Percentiles rank a stretch among this genome's conserved stretches.
These are phyloP conservation scores for Platanthera guangdongensis DNA, from an alignment of 106 monocot genomes.

Conservation along the genomic window DNA sequence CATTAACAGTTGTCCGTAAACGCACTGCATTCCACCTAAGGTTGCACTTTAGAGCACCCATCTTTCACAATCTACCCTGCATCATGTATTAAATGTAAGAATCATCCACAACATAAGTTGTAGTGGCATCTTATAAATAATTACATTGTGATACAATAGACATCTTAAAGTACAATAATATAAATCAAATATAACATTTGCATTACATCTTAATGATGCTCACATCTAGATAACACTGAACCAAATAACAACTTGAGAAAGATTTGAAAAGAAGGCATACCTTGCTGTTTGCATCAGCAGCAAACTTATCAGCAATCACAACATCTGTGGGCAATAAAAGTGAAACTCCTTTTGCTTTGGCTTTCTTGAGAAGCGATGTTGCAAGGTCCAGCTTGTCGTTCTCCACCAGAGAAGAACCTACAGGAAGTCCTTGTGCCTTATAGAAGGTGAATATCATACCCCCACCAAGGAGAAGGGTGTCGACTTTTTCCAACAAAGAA, in stretches of 20 bases:
- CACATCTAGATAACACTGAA: no score
- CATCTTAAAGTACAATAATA: no score
- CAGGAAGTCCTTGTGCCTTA: constrained; percentile 48
- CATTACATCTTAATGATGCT: no score
- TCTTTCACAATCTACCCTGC: no score
- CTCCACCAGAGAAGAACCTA: constrained; percentile 58
- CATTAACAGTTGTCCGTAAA: no score
- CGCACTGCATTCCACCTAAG: no score
- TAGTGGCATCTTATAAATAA: no score
- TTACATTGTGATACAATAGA: no score
- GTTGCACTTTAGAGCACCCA: no score
- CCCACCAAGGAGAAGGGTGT: constrained; percentile 54
- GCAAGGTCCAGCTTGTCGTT: constrained; percentile 57
- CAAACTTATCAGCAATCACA: constrained; percentile 60
- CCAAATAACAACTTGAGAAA: neutral
- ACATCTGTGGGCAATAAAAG: constrained; percentile 54
- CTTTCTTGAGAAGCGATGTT: constrained; percentile 45
- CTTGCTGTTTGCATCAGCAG: constrained; percentile 59
- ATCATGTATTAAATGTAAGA: no score
- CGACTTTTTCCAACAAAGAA: constrained; percentile 42
- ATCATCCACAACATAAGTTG: no score
- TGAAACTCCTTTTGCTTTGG: constrained; percentile 54
- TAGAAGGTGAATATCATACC: constrained; percentile 73
- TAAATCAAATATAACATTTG: no score
- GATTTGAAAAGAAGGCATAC: constrained; percentile 9